These are phyloP conservation scores for Lathyrus aphaca DNA, from an alignment of 306 rosid species.

Conservation along the genomic window DNA sequence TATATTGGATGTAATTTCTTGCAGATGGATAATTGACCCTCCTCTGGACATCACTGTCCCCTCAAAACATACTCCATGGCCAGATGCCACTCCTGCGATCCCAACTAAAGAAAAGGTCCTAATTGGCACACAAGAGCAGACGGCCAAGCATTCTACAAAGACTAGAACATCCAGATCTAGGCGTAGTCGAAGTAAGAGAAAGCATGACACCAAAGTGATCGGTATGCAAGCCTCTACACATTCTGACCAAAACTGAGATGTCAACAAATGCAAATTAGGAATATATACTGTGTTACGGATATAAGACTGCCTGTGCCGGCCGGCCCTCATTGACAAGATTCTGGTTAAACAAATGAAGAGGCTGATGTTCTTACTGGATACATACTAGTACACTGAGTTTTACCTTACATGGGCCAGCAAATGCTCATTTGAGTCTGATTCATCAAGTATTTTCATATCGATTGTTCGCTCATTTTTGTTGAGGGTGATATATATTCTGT, in stretches of 20 bases:
- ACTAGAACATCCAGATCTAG: conserved; percentile 61
- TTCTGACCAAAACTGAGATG: conserved; percentile 54
- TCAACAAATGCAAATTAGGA: conserved; percentile 29
- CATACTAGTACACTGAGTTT: conserved; percentile 26
- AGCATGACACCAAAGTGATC: conserved; percentile 57
- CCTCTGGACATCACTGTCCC: conserved; percentile 79
- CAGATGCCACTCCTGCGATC: conserved; percentile 75
- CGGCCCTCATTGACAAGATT: conserved; percentile 33
- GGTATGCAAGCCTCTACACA: conserved; percentile 59
- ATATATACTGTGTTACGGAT: conserved; percentile 42
- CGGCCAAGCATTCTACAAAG: conserved; percentile 57
- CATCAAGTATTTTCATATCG: conserved; percentile 15
- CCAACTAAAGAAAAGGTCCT: conserved; percentile 50
- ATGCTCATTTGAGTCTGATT: conserved; percentile 41
- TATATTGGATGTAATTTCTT: conserved; percentile 27
- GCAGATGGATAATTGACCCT: conserved; percentile 79
- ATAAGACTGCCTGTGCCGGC: conserved; percentile 28
- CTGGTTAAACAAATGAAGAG: conserved; percentile 38
- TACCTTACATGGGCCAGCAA: conserved; percentile 37
- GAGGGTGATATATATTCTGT: conserved; percentile 39
- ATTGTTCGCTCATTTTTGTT: conserved; percentile 22
- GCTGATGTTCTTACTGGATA: conserved; percentile 38
- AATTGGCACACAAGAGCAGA: conserved; percentile 44
- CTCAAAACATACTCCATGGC: conserved; percentile 87
- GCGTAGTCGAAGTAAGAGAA: conserved; percentile 70